Evolutionary conservation across 2,329 filamentous ascomycete species (phyloP).

Genomic region (Penicillium palitans): DNA sequence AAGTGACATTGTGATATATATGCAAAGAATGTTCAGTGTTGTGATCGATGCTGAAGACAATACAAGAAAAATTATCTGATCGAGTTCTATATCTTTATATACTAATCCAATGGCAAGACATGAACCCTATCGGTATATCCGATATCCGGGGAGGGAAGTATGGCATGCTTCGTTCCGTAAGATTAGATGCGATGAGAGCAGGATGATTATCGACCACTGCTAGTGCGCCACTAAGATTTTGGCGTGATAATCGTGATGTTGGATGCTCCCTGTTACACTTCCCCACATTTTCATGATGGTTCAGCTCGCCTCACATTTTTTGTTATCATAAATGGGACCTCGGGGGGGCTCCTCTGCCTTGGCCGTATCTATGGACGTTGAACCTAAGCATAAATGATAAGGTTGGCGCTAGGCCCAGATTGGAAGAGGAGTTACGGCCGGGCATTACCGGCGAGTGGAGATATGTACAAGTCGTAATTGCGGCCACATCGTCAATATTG

Average conservation of each 20-base stretch:
- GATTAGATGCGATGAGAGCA: not conserved
- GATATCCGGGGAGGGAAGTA: not conserved
- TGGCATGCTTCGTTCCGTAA: not conserved
- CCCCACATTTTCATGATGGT: not conserved
- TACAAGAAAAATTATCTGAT: not conserved
- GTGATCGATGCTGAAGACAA: not conserved
- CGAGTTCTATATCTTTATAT: slow-evolving; percentile 6
- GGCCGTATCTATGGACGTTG: no score
- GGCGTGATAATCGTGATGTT: not conserved
- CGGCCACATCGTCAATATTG: not conserved
- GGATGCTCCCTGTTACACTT: not conserved
- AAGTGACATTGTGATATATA: slow-evolving; percentile 24
- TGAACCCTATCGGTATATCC: slow-evolving; percentile 2
- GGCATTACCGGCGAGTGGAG: not conserved
- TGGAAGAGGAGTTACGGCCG: not conserved
- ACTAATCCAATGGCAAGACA: not conserved
- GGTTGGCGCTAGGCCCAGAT: not conserved
- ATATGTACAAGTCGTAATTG: not conserved
- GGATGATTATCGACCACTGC: not conserved
- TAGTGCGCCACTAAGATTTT: not conserved
- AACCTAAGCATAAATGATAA: not conserved
- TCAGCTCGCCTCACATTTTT: not conserved
- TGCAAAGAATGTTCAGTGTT: not conserved
- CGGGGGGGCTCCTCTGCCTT: not conserved
- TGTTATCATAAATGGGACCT: not conserved